Evolutionary conservation across 169 alveolate genomes (phyloP).

Genomic region (Eimeria maxima): DNA sequence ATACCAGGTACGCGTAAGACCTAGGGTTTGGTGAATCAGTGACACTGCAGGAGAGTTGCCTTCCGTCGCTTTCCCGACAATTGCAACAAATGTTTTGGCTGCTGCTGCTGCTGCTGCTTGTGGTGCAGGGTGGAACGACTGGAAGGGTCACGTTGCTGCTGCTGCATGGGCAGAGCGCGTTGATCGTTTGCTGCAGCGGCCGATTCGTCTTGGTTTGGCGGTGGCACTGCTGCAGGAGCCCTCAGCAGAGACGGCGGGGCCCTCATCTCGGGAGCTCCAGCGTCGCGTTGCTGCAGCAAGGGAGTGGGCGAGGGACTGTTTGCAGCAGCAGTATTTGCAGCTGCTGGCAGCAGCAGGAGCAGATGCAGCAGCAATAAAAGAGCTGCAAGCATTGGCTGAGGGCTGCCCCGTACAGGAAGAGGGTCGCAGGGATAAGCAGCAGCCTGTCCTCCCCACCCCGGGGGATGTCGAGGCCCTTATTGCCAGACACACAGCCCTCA

Average conservation of each 20-base stretch:
- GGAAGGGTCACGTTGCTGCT: conserved; percentile 84
- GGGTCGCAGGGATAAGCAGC: not conserved
- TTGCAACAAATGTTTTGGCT: conserved; percentile 7
- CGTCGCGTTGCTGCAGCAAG: conserved; percentile 69
- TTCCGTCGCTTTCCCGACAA: not conserved
- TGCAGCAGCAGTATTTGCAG: conserved; percentile 62
- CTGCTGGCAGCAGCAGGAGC: conserved; percentile 78
- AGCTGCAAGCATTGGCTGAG: conserved; percentile 44
- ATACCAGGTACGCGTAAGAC: conserved; percentile 65
- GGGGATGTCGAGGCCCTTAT: conserved; percentile 67
- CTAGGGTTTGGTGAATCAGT: not conserved
- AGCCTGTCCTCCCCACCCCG: conserved; percentile 3
- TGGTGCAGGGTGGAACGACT: conserved; percentile 80
- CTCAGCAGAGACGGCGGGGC: conserved; percentile 71
- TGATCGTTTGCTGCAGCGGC: conserved; percentile 82
- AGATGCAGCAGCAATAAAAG: conserved; percentile 51
- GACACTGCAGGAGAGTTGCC: not conserved
- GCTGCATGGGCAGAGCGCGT: conserved; percentile 82
- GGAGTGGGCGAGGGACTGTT: conserved; percentile 72
- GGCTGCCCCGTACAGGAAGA: not conserved
- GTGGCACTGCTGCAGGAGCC: conserved; percentile 80
- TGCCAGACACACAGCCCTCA: conserved; percentile 57
- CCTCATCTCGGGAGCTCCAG: conserved; percentile 82
- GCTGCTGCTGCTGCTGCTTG: conserved; percentile 35
- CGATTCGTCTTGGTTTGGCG: conserved; percentile 78